Evolutionary conservation across 306 rosid genomes (phyloP), one percentile per base, ranked within the genome.

Genomic region (Vicia sativa): DNA sequence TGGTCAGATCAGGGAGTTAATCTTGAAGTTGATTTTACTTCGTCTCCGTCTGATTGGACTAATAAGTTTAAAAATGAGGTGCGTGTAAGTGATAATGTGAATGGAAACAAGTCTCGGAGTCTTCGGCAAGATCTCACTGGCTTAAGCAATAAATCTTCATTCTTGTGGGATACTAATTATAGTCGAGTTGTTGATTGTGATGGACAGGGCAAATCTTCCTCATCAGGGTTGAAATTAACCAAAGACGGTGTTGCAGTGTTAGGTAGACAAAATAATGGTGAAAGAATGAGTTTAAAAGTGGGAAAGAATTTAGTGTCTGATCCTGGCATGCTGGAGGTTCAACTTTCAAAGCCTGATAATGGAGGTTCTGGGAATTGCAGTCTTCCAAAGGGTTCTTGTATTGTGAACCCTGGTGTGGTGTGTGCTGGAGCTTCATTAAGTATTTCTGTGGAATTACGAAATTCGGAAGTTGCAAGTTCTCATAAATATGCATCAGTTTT

Each of bases 31-130:
- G 87, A 90, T 77, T 80, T 90, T 68, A 85, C 79, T 70, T 83
- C 91, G 26, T 85, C 81, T 67, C 88, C 82, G n/a, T 87, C 83
- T 29, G 87, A 90, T 53, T 90, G 95, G 95, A 61, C 83, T 19
- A 53, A 80, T 23, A 85, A 53, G 59, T 85, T 85, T 64, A 82
- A 67, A 55, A 82, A 73, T 23, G 95, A 90, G 78, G 86, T 83
- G 60, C 61, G 67, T 31, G 38, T 71, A 26, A 74, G 79, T 19
- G 81, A 87, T 65, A 79, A 73, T 52, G 25, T 85, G 38, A 67
- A 57, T 16, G 50, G 65, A 62, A 83, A 77, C 52, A 65, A 74
- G 58, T 68, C 79, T 10, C 7, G 70, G 71, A 80, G 80, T 74
- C 77, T 79, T 76, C 73, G 74, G 68, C 77, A 79, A 67, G 82